Evolutionary conservation across 441 rosid species (phyloP), one percentile per base, ranked within the genome.

Genomic region (Erysimum pusillum): DNA sequence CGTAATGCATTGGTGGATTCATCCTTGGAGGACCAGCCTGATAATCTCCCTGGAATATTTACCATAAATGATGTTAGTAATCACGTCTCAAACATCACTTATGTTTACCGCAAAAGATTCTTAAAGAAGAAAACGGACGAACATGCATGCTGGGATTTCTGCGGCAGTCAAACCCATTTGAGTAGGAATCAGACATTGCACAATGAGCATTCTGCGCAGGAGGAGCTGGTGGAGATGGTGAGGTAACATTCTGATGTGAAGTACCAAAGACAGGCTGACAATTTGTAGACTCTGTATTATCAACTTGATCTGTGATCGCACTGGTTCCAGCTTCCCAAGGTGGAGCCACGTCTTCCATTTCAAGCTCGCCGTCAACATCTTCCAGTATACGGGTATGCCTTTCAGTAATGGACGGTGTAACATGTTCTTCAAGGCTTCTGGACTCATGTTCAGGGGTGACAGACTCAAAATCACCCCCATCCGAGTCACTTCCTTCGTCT

Each of bases 291-390:
- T 67, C 82, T 57, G 79, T 72, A 68, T 61, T 68, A 71, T 58
- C 69, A 32, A 67, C 75, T 71, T 73, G 79, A 76, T 75, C 63
- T 18, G 60, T 39, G 48, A 44, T 67, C 62, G 79, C 79, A 73
- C 71, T 76, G 83, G 71, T 85, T 75, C 89, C 95, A 76, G 75
- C 79, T 69, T 86, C 96, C 77, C 87, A 83, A 34, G 89, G 76
- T 49, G 99, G 98, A 76, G 98, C 91, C 82, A 91, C 94, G 63
- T 96, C 99, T 86, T 96, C 98, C 99, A 96, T 96, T 84, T 96
- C 99, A 75, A 96, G 98, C 80, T 96, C 97, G 20, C 97, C 98
- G 75, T 96, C 99, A 69, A 96, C 97, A 74, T 96, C 98, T 83
- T 96, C 96, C 83, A 96, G 81, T 60, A 96, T 87, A 73, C 76